Base-by-base conservation (phyloP, 352 stramenopile genomes). In the Globisporangium mamillatum region DNA sequence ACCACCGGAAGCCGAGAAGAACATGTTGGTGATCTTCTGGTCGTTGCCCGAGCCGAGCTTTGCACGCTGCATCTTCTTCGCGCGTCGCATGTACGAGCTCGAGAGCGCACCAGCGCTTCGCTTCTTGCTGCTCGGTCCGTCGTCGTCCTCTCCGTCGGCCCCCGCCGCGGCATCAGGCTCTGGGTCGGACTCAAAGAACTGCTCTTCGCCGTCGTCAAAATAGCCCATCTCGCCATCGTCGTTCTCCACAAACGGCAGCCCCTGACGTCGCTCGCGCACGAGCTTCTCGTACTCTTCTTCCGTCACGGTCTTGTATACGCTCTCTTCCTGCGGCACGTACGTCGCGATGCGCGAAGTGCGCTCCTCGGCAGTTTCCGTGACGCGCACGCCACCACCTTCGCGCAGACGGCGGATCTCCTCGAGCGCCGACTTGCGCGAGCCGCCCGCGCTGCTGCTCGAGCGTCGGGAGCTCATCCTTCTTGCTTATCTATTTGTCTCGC, bases 11-110 rank as follows among this genome's bases (percentile, higher is more conserved):
- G 80, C 71, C 12, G 86, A 92, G 72, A 94, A 94, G 63, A 95
- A 95, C 84, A 95, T 93, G 67, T 91, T 93, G 60, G 87, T 93
- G 71, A 96, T 96, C 77, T 96, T 95, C 70, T 93, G 84, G 56
- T 92, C 89, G 41, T 79, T 87, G 38, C 82, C 80, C 6, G 70
- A 71, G 48, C 84, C 84, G 0, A 95, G 75, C 69, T 96, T 95
- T 8, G 87, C 88, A 44, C 89, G 77, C 68, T 95, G 87, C 75
- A 93, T 86, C 70, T 88, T 92, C 74, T 96, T 94, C 27, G 87
- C 88, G 46, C 84, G 78, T 4, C 86, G 75, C 22, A 86, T 79
- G 64, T 95, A 94, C 5, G 84, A 75, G 52, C 81, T 94, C 8
- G 87, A 94, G 38, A 94, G 75, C 7, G 88, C 86, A 7, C 88